Conservation (phyloP, 345 rosid species). For the Lumnitzera littorea region DNA sequence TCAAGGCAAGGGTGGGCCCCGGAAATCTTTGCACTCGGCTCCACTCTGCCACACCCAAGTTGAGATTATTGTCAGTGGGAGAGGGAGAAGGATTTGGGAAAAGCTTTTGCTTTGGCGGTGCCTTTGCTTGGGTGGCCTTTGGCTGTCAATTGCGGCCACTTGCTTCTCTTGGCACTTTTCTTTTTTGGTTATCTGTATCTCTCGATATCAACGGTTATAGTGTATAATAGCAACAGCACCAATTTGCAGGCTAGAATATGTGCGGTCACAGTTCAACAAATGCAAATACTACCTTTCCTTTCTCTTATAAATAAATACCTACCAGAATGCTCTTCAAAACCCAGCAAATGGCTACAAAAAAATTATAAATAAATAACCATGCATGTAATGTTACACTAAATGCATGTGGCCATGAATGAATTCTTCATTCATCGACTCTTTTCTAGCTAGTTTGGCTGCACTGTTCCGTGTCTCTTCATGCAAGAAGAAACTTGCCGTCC, state of each 20-base stretch:
- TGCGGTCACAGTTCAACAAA: neutral
- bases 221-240: too few species aligned
- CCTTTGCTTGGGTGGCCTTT: slow-evolving; percentile 3
- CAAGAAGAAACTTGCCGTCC: too few species aligned
- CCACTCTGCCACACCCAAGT: neutral
- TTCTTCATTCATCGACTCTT: too few species aligned
- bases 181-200: neutral
- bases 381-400: too few species aligned
- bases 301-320: slow-evolving; percentile 1
- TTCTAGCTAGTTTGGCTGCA: too few species aligned
- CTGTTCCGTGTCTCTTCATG: too few species aligned
- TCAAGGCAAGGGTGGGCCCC: slow-evolving; percentile 2
- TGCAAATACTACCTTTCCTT: neutral
- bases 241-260: neutral
- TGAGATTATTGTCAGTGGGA: neutral
- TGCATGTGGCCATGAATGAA: too few species aligned
- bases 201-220: too few species aligned
- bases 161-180: neutral
- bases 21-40: slow-evolving; percentile 4
- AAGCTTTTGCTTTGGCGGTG: slow-evolving; percentile 1
- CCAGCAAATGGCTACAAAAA: neutral
- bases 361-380: too few species aligned
- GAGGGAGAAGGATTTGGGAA: neutral
- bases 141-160: slow-evolving; percentile 3
- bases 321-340: neutral